Conservation (phyloP, 345 rosid species). For the Salix exigua region DNA sequence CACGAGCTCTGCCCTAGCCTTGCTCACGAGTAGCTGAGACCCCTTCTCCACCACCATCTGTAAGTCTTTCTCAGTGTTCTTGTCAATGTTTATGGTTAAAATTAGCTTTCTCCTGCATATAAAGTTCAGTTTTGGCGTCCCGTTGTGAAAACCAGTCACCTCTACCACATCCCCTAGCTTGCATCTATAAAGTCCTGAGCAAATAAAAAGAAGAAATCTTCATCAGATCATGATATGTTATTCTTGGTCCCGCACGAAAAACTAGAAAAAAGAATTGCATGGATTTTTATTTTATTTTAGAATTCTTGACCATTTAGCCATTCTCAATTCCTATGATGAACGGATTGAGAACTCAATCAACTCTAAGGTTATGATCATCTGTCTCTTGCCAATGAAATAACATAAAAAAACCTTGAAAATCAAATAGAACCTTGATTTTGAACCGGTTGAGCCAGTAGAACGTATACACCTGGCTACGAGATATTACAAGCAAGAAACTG, state of each 20-base stretch:
- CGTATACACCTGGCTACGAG: neutral
- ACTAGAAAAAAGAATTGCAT: neutral
- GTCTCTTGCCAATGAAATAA: too few species aligned
- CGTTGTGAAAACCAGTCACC: constrained; percentile 69
- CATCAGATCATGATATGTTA: neutral
- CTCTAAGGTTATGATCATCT: too few species aligned
- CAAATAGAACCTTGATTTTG: neutral
- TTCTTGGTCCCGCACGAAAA: neutral
- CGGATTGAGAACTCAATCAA: too few species aligned
- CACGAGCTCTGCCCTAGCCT: constrained; percentile 53
- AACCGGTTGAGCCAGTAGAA: neutral
- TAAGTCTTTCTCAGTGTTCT: constrained; percentile 90
- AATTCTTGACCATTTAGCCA: neutral
- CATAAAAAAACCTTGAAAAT: neutral
- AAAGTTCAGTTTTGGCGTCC: constrained; percentile 81
- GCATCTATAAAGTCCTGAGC: constrained; percentile 69
- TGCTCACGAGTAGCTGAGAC: constrained; percentile 41
- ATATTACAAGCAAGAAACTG: neutral
- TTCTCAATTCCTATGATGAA: neutral
- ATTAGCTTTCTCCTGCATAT: constrained; percentile 84
- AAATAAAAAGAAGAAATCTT: neutral
- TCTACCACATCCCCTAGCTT: constrained; percentile 89
- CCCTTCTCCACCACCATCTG: constrained; percentile 77
- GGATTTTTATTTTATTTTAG: neutral
- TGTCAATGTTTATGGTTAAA: constrained; percentile 80